phyloP scores from a whole-genome alignment of 495 filamentous ascomycete genomes.

The Aspergillus homomorphus region DNA sequence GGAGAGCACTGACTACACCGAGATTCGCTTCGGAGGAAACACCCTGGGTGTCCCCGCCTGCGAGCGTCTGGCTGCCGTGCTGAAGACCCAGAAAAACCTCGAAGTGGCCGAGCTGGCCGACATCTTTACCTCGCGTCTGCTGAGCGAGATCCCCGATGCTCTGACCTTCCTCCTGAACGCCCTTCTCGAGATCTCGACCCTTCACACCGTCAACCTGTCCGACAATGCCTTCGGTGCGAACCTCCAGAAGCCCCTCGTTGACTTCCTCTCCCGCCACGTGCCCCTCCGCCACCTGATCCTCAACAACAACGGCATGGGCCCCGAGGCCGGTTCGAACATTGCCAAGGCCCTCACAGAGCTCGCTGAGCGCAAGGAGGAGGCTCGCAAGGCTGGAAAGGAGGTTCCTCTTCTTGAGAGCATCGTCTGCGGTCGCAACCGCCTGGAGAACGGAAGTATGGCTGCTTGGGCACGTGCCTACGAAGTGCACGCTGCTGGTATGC shows the following conservation, averaged over 20 bases:
- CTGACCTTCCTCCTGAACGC: constrained; percentile 80
- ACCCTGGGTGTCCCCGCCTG: constrained; percentile 87
- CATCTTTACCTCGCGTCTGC: constrained; percentile 92
- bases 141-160: constrained; percentile 89
- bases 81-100: constrained; percentile 76
- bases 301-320: constrained; percentile 98
- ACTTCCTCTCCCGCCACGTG: constrained; percentile 80
- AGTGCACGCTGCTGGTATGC: constrained; percentile 69
- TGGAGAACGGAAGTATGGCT: constrained; percentile 93
- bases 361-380: constrained; percentile 76
- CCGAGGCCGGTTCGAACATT: constrained; percentile 79
- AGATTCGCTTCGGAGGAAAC: constrained; percentile 82
- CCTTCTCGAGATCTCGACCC: constrained; percentile 73
- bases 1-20: constrained; percentile 70
- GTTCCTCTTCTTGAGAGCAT: constrained; percentile 86
- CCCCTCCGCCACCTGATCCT: constrained; percentile 89
- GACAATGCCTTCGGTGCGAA: constrained; percentile 98
- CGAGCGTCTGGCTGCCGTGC: constrained; percentile 72
- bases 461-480: constrained; percentile 87
- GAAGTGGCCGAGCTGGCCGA: constrained; percentile 88
- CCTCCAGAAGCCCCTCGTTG: constrained; percentile 75
- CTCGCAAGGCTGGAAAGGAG: constrained; percentile 61
- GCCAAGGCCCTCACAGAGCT: constrained; percentile 75
- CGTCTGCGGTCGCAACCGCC: constrained; percentile 89
- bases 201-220: constrained; percentile 90